Base-by-base conservation (phyloP, 352 stramenopile species). In the Nothophytophthora sp. region DNA sequence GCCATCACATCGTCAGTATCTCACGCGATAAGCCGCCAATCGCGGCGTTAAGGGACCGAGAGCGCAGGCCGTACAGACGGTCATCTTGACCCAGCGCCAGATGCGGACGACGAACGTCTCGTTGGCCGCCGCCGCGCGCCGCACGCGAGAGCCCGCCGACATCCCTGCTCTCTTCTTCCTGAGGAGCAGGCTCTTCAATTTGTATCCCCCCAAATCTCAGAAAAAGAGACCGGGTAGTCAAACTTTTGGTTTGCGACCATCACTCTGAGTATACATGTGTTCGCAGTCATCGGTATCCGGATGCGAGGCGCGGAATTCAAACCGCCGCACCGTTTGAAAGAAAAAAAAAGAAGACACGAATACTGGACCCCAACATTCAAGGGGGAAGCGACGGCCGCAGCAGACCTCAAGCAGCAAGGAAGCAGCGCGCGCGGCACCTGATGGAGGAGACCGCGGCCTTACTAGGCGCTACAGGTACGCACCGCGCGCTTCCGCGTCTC, bases 81-180 rank as follows among this genome's bases (percentile, higher is more conserved):
- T 76, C 16, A 73, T 72, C 61, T 86, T 82, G 6, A 92, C 28
- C 81, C 81, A 92, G 41, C 81, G 72, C 81, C 78, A 92, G 9
- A 88, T 48, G 44, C 68, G 71, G 50, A 69, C 57, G 30, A 90
- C 50, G 16, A 88, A 34, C 32, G 67, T 66, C 60, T 85, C 57
- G 50, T 86, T 81, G 24, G 64, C 63, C 32, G 67, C 66, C 37
- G 78, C 81, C n/a, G 76, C 63, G 45, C 71, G 76, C 41, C 81
- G 78, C 52, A 92, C 81, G 10, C 63, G 55, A 12, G 72, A 59
- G 12, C 71, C 70, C 36, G 78, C 57, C 25, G 78, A 83, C 77
- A 87, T 89, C 8, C 16, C 16, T 23, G 37, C 5, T 29, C 3
- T 15, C 34, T 45, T 29, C 30, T n/a, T 30, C 25, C 40, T n/a